Percentiles rank a stretch among this genome's conserved stretches.
Evolutionary conservation across 2,329 filamentous ascomycete genomes (phyloP).

Genomic region (Paraconiothyrium brasiliense): DNA sequence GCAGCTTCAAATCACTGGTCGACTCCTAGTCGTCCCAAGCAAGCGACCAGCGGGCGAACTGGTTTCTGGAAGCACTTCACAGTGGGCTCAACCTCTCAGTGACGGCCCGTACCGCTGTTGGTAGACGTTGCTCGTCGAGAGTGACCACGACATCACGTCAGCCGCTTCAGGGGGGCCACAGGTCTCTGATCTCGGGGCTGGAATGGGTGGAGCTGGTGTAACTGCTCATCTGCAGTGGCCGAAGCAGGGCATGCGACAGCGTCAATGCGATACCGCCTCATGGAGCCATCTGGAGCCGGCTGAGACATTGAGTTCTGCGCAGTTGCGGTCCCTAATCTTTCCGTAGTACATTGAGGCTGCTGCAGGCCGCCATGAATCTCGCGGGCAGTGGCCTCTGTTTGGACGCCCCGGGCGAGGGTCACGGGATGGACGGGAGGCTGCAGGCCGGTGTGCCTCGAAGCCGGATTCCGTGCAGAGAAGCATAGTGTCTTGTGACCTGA

Average conservation of each 20-base stretch:
- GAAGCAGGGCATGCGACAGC: conserved; percentile 25
- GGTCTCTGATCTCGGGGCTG: conserved; percentile 39
- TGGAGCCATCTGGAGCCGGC: conserved; percentile 32
- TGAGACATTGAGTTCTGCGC: conserved; percentile 42
- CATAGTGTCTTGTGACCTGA: conserved; percentile 43
- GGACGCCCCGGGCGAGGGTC: conserved; percentile 40
- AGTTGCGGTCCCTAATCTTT: conserved; percentile 36
- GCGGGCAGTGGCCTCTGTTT: conserved; percentile 37
- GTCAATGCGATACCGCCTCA: conserved; percentile 30
- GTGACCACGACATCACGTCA: conserved; percentile 39
- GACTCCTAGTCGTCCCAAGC: not conserved
- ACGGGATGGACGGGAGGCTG: conserved; percentile 49
- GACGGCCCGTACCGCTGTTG: conserved; percentile 42
- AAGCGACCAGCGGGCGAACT: not conserved
- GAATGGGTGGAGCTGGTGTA: conserved; percentile 39
- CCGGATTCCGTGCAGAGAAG: conserved; percentile 42
- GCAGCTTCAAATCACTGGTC: conserved; percentile 12
- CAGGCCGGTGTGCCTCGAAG: conserved; percentile 42
- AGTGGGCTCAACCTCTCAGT: conserved; percentile 22
- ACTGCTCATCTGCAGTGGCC: conserved; percentile 33
- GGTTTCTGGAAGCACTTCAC: conserved; percentile 9
- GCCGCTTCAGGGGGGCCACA: conserved; percentile 28
- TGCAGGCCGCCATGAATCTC: conserved; percentile 47
- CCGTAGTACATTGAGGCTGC: conserved; percentile 42
- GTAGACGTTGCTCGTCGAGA: conserved; percentile 33